These are phyloP conservation scores for Leccinum obscurum DNA, from an alignment of 768 basidiomycete species.

Conservation along the genomic window DNA sequence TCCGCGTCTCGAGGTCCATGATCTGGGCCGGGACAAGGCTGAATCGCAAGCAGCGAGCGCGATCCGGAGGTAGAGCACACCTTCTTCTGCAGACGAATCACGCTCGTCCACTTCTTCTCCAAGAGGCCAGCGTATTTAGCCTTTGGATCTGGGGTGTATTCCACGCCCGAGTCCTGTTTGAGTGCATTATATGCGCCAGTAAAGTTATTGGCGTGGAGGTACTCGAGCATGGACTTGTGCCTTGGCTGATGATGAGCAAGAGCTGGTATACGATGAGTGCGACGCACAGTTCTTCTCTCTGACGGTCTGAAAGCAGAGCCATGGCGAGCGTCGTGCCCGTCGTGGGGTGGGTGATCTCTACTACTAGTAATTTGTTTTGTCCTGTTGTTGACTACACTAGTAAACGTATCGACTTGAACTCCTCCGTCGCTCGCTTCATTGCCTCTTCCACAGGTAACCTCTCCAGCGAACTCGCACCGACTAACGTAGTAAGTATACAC, in stretches of 20 bases:
- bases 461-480: constrained; percentile 30
- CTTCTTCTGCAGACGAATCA: constrained; percentile 95
- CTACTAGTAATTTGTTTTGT: constrained; percentile 30
- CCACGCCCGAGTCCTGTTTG: constrained; percentile 52
- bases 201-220: constrained; percentile 67
- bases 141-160: constrained; percentile 82
- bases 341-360: constrained; percentile 11
- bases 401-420: constrained; percentile 30
- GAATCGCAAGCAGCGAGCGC: constrained; percentile 5
- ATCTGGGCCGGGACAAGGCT: constrained; percentile 52
- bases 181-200: constrained; percentile 60
- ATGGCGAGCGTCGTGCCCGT: constrained; percentile 20
- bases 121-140: constrained; percentile 83
- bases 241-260: constrained; percentile 37
- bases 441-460: constrained; percentile 27
- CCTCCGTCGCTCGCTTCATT: constrained; percentile 18
- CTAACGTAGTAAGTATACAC: neutral
- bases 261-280: constrained; percentile 4
- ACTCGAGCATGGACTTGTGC: constrained; percentile 81
- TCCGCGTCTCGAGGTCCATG: constrained; percentile 89
- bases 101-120: constrained; percentile 98
- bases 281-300: constrained; percentile 49
- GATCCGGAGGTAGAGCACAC: constrained; percentile 36
- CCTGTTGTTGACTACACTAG: constrained; percentile 24
- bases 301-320: constrained; percentile 47